A percentile compares a stretch with the other conserved stretches of the same genome.
Evolutionary conservation across 768 basidiomycete species (phyloP).

Genomic region (Tulasnella sp.): DNA sequence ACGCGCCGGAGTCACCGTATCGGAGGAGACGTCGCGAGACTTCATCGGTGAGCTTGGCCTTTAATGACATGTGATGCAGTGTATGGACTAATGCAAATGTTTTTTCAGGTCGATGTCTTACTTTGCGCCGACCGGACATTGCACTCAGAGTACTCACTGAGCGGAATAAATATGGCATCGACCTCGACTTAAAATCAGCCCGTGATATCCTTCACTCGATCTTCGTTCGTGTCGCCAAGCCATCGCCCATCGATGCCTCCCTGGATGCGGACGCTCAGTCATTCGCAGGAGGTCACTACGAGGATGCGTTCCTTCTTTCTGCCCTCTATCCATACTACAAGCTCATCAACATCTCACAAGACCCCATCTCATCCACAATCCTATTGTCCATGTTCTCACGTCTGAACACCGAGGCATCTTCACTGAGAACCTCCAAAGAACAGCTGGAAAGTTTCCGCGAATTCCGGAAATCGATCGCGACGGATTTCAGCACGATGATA

Average conservation of each 20-base stretch:
- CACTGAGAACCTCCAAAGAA: neutral
- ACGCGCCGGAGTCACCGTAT: neutral
- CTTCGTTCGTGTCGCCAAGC: neutral
- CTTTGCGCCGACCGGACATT: conserved; percentile 1
- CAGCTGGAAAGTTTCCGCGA: neutral
- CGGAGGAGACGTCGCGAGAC: neutral
- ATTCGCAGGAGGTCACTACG: neutral
- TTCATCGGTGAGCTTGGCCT: conserved; percentile 6
- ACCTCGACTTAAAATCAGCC: conserved; percentile 8
- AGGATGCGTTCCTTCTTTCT: conserved; percentile 8
- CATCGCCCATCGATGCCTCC: neutral
- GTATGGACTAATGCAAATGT: neutral
- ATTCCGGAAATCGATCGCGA: neutral
- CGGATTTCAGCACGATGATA: neutral
- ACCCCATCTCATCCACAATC: conserved; percentile 1
- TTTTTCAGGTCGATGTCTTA: conserved; percentile 1
- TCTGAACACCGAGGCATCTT: neutral
- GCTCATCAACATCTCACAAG: neutral
- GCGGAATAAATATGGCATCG: conserved; percentile 2
- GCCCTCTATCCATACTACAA: conserved; percentile 5
- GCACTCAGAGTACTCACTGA: conserved; percentile 2
- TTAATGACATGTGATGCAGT: neutral
- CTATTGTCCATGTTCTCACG: conserved; percentile 8
- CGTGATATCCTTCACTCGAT: conserved; percentile 10
- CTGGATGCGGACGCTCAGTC: neutral